Base-by-base conservation (phyloP, 164 flowering plant genomes). In the Vitis riparia region DNA sequence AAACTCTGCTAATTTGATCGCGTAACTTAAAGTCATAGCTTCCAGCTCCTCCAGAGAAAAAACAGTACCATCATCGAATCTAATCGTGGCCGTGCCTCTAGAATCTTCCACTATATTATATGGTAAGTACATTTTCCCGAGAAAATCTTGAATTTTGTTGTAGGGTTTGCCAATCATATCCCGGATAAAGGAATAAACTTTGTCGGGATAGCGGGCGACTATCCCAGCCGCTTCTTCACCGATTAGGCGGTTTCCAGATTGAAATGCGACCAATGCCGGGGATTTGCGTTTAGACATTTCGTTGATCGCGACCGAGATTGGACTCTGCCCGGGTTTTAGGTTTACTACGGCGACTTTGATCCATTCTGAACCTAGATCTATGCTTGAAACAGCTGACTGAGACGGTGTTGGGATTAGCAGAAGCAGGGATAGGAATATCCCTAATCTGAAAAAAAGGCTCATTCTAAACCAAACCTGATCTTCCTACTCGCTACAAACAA, bases 261-360 rank as follows among this genome's bases (percentile, higher is more conserved):
- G 87, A 74, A 96, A 93, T 5, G 95, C 87, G 53, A 93, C 89
- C 10, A 96, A 78, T 0, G 88, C 86, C 1, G 99, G 97, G 11
- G 99, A 84, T 74, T 96, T 96, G 10, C 99, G 84, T 82, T 96
- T 96, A 10, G 99, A 96, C 99, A 96, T 93, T 79, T 96, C 98
- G 73, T 93, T 96, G 47, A 93, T 93, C 13, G 97, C 98, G 58
- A 96, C 65, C 0, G 97, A 85, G 30, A 96, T 96, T 30, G 99
- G 99, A 15, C 79, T 67, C 71, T 92, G 98, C 1, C 97, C 97
- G 0, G 95, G 91, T 72, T 92, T 96, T 5, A 92, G 85, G 77
- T 93, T 93, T 51, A 96, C 99, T 5, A 96, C 97, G 1, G 99
- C 93, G 8, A 93, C 97, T 75, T 96, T 93, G 67, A 93, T 69